Percentiles rank a stretch among this genome's conserved stretches.
Conservation (phyloP, 2,329 filamentous ascomycete species). For the Calycina herbarum region DNA sequence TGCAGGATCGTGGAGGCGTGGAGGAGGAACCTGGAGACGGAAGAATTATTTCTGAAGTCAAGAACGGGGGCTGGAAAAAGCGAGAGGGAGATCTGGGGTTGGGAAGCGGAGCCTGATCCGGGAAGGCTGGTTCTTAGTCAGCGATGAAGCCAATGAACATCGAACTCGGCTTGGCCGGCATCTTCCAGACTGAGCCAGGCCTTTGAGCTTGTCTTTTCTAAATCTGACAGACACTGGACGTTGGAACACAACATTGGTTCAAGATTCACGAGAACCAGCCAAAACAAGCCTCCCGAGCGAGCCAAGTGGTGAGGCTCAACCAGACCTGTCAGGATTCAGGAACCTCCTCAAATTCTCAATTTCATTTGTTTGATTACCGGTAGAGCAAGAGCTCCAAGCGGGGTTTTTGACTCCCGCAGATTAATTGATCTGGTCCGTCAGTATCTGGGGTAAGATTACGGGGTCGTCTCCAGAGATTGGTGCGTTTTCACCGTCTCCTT, state of each 20-base stretch:
- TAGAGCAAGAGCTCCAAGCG: background rate
- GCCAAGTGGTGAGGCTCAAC: background rate
- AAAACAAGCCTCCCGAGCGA: background rate
- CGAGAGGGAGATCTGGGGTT: background rate
- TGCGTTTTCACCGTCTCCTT: background rate
- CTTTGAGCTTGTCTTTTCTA: background rate
- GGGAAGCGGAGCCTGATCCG: background rate
- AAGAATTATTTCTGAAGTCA: constrained; percentile 8
- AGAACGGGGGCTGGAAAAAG: background rate
- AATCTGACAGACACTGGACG: background rate
- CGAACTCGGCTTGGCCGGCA: background rate
- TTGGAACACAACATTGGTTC: constrained; percentile 3
- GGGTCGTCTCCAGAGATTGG: background rate
- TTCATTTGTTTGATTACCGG: background rate
- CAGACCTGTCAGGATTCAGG: background rate
- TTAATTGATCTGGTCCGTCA: background rate
- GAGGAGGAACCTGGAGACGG: constrained; percentile 6
- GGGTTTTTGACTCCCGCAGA: background rate
- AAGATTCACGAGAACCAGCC: background rate
- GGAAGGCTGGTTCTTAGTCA: too few species aligned
- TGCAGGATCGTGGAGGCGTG: constrained; percentile 2
- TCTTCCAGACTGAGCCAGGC: background rate
- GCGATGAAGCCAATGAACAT: background rate
- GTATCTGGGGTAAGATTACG: constrained; percentile 5
- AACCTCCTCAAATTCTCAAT: background rate